phyloP scores from a whole-genome alignment of 768 basidiomycete species.

The Gyrodon lividus region DNA sequence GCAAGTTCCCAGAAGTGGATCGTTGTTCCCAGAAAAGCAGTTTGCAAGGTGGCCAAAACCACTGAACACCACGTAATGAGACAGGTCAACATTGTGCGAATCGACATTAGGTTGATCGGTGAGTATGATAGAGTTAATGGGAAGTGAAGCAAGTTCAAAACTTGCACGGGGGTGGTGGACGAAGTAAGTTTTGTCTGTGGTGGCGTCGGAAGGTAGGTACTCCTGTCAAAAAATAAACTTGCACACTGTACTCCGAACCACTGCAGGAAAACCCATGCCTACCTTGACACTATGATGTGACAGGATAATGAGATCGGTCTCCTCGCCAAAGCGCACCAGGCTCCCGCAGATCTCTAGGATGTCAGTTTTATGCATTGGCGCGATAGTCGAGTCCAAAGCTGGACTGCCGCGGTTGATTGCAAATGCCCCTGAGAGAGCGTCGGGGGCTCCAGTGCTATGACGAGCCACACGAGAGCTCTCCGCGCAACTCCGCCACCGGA shows the following conservation, averaged over 20 bases:
- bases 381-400: neutral
- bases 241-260: neutral
- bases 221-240: neutral
- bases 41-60: neutral
- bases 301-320: neutral
- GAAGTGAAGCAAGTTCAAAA: neutral
- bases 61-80: neutral
- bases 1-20: neutral
- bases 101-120: neutral
- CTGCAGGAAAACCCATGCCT: neutral
- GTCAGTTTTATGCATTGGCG: neutral
- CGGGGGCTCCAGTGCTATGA: neutral
- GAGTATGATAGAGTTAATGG: neutral
- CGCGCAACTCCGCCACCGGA: neutral
- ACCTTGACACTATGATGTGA: constrained; percentile 9
- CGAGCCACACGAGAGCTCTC: neutral
- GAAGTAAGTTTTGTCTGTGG: neutral
- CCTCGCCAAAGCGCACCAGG: constrained; percentile 1
- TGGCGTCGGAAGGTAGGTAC: neutral
- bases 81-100: neutral
- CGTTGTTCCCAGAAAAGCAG: neutral
- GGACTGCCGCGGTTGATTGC: neutral
- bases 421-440: neutral
- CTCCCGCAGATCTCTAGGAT: neutral
- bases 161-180: neutral